Percentiles rank a stretch among this genome's conserved stretches.
Conservation (phyloP, 1,139 yeast species). For the Blastobotrys serpentis region DNA sequence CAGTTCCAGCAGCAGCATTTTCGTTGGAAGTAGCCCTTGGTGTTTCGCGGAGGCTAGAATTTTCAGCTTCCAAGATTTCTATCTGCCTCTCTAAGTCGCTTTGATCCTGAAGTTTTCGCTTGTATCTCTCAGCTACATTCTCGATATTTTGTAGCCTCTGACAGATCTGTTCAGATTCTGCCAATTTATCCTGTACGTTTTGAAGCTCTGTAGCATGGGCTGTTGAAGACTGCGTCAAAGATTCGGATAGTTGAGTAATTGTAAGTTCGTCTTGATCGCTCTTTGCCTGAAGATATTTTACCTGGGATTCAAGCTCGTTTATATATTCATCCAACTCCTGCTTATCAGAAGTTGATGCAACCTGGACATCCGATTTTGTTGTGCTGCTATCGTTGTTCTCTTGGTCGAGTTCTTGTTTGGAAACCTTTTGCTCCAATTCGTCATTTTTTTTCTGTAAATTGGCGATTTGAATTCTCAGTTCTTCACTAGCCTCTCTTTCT, state of each 20-base stretch:
- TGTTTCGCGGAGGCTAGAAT: constrained; percentile 18
- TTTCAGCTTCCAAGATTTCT: constrained; percentile 21
- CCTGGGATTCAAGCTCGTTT: constrained; percentile 19
- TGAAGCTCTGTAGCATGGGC: constrained; percentile 9
- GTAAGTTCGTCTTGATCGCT: constrained; percentile 16
- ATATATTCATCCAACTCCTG: constrained; percentile 14
- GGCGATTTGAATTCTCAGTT: constrained; percentile 2
- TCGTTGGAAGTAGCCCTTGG: no score
- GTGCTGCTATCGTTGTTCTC: not conserved
- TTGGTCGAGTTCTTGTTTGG: constrained; percentile 5
- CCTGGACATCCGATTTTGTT: not conserved
- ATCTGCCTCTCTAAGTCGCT: constrained; percentile 21
- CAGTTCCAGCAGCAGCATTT: constrained; percentile 5
- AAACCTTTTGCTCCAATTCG: not conserved
- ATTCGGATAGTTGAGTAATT: constrained; percentile 19
- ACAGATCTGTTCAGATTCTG: constrained; percentile 20
- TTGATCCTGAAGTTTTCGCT: constrained; percentile 21
- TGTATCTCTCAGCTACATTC: constrained; percentile 23
- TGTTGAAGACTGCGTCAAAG: constrained; percentile 1
- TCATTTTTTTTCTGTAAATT: constrained; percentile 7
- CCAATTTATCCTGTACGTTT: constrained; percentile 18
- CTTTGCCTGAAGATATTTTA: constrained; percentile 10
- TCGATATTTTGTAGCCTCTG: constrained; percentile 20
- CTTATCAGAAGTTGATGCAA: not conserved
- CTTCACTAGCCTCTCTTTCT: constrained; percentile 16